phyloP scores from a whole-genome alignment of 2,329 filamentous ascomycete genomes.

The Scytalidium lignicola region DNA sequence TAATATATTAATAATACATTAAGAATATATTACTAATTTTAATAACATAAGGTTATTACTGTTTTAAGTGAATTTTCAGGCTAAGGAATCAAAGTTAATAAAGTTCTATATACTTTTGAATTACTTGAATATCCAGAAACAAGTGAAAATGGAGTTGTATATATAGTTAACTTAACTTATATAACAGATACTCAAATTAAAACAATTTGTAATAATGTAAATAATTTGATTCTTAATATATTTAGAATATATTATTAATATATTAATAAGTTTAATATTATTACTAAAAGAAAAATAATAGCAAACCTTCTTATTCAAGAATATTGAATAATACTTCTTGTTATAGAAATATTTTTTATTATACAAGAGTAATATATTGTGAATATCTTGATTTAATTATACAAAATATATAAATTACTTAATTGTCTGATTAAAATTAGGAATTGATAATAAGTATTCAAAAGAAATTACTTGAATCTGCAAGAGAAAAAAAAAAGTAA shows the following conservation, averaged over 20 bases:
- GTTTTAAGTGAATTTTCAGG: neutral
- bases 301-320: neutral
- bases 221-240: neutral
- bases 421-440: neutral
- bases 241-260: constrained; percentile 4
- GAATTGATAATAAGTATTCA: no score
- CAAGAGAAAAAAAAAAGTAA: no score
- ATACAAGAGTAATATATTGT: neutral
- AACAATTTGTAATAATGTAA: constrained; percentile 1
- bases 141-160: neutral
- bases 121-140: constrained; percentile 2
- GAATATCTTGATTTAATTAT: neutral
- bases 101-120: neutral
- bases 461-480: no score
- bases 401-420: neutral
- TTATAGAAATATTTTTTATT: neutral
- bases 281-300: neutral
- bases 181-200: neutral
- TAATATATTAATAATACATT: constrained; percentile 5
- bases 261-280: constrained; percentile 1
- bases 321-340: neutral
- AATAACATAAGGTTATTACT: neutral
- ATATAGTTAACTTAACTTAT: neutral
- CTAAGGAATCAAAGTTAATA: neutral
- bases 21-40: no score